Base-by-base conservation (phyloP, 106 monocot species). In the Vanilla planifolia region DNA sequence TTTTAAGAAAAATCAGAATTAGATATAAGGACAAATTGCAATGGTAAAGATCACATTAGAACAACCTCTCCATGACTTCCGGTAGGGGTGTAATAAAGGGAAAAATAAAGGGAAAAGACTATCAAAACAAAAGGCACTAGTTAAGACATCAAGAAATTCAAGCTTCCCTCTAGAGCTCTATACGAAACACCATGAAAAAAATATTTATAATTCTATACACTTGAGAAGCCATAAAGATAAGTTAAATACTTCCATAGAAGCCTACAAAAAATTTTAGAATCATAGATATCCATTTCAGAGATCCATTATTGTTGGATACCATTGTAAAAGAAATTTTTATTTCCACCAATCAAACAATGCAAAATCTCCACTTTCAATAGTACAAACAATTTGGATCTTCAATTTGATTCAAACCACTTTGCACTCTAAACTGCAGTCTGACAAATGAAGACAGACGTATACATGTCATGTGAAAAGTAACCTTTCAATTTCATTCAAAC, bases 1-100 rank as follows among this genome's bases (percentile, higher is more conserved):
- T 16, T 66, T 50, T 55, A 24, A 27, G 43, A 24, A 55, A 43
- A n/a, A 68, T n/a, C 32, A 62, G 5, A 62, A 13, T 59, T 29
- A 52, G 34, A 21, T 34, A 19, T 57, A 36, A 35, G 35, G 30
- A 53, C 14, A 53, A 30, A 32, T 3, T 1, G 9, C 16, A 22
- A 53, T 20, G 16, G 30, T 53, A 11, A 30, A 53, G 6, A 32
- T 22, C 29, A 30, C 10, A 53, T 53, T 50, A 50, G 9, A 50
- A 50, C 11, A 53, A 30, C 30, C 32, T 30, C 53, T 3, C 15
- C 29, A 53, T 16, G 7, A 5, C 10, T 35, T 20, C 4, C n/a
- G 16, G 20, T n/a, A 57, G 28, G 20, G 21, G 22, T 19, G 28
- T 20, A 36, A 57, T 36, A 10, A 36, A 35, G 35, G 35, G 35